phyloP scores from a whole-genome alignment of 2,329 filamentous ascomycete genomes.

The Calonectria henricotiae region DNA sequence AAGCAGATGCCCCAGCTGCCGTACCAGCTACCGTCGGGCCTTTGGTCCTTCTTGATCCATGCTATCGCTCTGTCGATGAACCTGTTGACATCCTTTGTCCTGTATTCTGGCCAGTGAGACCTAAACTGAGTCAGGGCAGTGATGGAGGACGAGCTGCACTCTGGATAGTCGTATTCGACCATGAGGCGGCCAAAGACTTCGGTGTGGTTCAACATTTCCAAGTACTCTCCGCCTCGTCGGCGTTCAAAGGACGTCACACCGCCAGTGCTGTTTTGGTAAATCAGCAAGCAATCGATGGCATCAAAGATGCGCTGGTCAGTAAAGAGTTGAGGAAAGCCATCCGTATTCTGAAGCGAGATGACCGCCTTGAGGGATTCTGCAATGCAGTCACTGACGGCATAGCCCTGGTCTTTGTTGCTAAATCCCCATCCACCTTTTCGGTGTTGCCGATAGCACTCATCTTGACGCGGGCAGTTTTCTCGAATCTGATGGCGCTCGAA shows the following conservation, averaged over 20 bases:
- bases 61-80: constrained; percentile 82
- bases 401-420: constrained; percentile 91
- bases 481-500: constrained; percentile 92
- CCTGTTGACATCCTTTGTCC: constrained; percentile 78
- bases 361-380: constrained; percentile 90
- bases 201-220: constrained; percentile 92
- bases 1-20: constrained; percentile 98
- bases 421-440: constrained; percentile 97
- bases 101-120: constrained; percentile 85
- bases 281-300: constrained; percentile 90
- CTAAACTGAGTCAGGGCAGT: constrained; percentile 88
- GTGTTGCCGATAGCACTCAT: constrained; percentile 87
- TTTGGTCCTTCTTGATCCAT: constrained; percentile 87
- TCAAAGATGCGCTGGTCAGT: constrained; percentile 85
- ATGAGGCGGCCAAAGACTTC: constrained; percentile 97
- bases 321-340: constrained; percentile 81
- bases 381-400: constrained; percentile 94
- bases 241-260: constrained; percentile 95
- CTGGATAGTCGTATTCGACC: constrained; percentile 97
- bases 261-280: constrained; percentile 90
- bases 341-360: constrained; percentile 84
- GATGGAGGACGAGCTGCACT: constrained; percentile 95
- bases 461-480: constrained; percentile 83
- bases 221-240: constrained; percentile 80
- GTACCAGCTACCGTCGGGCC: constrained; percentile 92